Base-by-base conservation (phyloP, 2,329 filamentous ascomycete genomes). In the Ophiosphaerella narmari region DNA sequence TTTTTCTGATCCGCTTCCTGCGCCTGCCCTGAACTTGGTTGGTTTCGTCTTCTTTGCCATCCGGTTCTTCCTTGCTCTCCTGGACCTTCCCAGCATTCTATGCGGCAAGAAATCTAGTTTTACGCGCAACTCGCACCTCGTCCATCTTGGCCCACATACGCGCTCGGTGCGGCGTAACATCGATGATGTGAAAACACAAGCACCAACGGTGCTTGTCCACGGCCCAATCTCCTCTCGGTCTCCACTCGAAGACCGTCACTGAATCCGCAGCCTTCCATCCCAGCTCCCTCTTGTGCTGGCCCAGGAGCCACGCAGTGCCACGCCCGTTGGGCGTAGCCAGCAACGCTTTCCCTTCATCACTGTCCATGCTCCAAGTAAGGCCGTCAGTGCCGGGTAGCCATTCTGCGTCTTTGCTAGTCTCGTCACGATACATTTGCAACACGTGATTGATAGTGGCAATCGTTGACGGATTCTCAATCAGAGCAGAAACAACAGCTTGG, bases 261-360 rank as follows among this genome's bases (percentile, higher is more conserved):
- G 43, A 49, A 9, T 45, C 21, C 2, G 55, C 34, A 3, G 3
- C 39, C 12, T 23, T 39, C 11, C 34, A 8, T 9, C 52, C 38
- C 7, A 55, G 29, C 26, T 43, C 16, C 8, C 32, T 13, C 3
- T 43, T 52, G 8, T 43, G 46, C 45, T 52, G 54, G 1, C 39
- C 35, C 21, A 57, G 32, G 43, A 59, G 21, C 29, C 37, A 50
- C 2, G 42, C 52, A 1, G 36, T 29, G 5, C 50, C 52, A 7
- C 9, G 18, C 1, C 52, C 52, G 39, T 55, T 52, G 5, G 54
- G 52, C 23, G 54, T 42, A 2, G 49, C 50, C 0, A 62, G 33
- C 11, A 62, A 52, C 3, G 52, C 56, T 32, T 43, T 51, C 2
- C 52, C 52, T 11, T 58, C 55, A 23, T 57, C 46, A n/a, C 41